Conservation (phyloP, 2,329 filamentous ascomycete genomes). For the Trichoderma sp. region DNA sequence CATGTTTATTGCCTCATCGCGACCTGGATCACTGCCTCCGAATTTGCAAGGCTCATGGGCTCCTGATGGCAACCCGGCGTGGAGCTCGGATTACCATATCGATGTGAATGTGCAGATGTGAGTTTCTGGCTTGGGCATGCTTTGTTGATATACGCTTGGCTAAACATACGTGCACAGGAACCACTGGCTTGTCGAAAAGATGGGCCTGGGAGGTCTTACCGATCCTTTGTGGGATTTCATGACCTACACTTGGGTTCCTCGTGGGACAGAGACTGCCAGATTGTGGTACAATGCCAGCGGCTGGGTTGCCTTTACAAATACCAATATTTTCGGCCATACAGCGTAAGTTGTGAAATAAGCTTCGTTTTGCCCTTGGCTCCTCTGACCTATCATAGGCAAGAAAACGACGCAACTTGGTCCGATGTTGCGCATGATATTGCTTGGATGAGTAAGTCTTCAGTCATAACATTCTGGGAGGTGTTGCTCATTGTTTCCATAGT, state of each 20-base stretch:
- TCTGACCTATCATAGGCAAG: constrained; percentile 15
- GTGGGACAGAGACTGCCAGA: constrained; percentile 57
- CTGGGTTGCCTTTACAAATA: constrained; percentile 61
- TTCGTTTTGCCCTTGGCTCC: neutral
- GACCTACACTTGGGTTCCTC: constrained; percentile 55
- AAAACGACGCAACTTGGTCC: constrained; percentile 20
- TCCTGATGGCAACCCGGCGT: constrained; percentile 43
- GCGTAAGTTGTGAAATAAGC: constrained; percentile 31
- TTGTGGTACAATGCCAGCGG: constrained; percentile 58
- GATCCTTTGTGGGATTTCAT: constrained; percentile 58
- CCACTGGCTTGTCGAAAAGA: constrained; percentile 60
- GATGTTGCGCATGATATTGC: constrained; percentile 23
- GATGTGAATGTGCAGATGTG: constrained; percentile 63
- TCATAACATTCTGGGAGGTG: neutral
- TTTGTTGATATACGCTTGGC: neutral
- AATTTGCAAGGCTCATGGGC: constrained; percentile 64
- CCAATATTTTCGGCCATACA: constrained; percentile 63
- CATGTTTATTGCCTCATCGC: constrained; percentile 59
- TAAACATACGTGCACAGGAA: constrained; percentile 44
- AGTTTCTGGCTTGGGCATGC: neutral
- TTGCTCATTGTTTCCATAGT: constrained; percentile 33
- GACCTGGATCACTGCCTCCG: constrained; percentile 55
- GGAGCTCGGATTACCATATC: constrained; percentile 61
- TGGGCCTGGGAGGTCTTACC: constrained; percentile 52
- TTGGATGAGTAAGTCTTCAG: constrained; percentile 44